phyloP scores from a whole-genome alignment of 2,329 filamentous ascomycete species.

The Aspergillus sp. region DNA sequence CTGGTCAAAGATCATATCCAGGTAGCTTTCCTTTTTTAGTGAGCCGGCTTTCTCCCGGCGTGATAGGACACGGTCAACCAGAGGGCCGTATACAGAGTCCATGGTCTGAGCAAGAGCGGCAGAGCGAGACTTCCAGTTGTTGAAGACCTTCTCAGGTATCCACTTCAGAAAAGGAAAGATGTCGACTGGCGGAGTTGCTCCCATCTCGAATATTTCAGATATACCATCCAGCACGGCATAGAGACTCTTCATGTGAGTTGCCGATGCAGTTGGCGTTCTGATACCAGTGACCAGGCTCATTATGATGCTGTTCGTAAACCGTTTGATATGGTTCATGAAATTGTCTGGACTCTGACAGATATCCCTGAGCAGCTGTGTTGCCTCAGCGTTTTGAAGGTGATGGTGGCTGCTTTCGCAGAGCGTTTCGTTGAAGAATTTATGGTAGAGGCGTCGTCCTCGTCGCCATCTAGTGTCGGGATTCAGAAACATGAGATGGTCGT shows the following conservation, averaged over 20 bases:
- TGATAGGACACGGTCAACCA: constrained; percentile 31
- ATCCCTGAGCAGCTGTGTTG: constrained; percentile 49
- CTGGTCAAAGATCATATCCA: constrained; percentile 45
- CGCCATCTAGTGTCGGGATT: constrained; percentile 49
- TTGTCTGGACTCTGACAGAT: constrained; percentile 42
- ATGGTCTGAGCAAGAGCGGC: constrained; percentile 34
- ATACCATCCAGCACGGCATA: background rate
- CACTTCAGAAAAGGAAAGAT: constrained; percentile 47
- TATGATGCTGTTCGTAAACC: constrained; percentile 52
- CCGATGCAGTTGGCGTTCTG: background rate
- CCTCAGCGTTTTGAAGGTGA: constrained; percentile 49
- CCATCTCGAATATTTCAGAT: constrained; percentile 35
- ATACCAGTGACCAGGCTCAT: constrained; percentile 34
- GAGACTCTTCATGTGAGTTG: background rate
- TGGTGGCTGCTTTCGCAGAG: constrained; percentile 47
- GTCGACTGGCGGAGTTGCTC: constrained; percentile 52
- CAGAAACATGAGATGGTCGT: constrained; percentile 51
- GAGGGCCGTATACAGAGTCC: constrained; percentile 36
- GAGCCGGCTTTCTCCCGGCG: constrained; percentile 29
- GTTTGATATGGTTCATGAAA: constrained; percentile 50
- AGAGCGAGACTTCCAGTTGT: constrained; percentile 41
- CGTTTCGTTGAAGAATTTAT: constrained; percentile 48
- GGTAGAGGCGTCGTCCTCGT: constrained; percentile 46
- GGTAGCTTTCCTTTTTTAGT: constrained; percentile 29
- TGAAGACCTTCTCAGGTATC: constrained; percentile 44